Evolutionary conservation across 2,329 filamentous ascomycete genomes (phyloP), one percentile per base, ranked within the genome.

Genomic region (Ophiocordyceps polyrhachis-furcata): DNA sequence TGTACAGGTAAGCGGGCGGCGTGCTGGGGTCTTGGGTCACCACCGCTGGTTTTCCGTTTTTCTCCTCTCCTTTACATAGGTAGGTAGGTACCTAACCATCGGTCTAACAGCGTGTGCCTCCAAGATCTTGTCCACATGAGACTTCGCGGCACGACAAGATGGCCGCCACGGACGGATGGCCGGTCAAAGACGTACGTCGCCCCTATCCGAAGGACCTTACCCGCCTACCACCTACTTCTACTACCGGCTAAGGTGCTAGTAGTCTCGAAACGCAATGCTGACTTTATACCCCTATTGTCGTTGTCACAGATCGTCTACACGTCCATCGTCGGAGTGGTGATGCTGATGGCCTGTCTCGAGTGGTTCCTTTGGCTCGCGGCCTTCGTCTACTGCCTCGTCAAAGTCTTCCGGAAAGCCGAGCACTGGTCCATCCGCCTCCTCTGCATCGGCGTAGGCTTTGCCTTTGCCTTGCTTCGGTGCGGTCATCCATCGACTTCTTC

Each of bases 301-400:
- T 17, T 15, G 5, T 7, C 12, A 13, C n/a, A 96, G 85, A 87
- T 94, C 53, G 68, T 89, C 46, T 95, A 93, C 59, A 81, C 88
- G 9, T 68, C 79, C 46, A 81, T 95, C 51, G 73, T 95, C 32
- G 84, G 84, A 17, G 62, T 81, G 7, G 69, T 95, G 43, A 86
- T 95, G 79, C 55, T 91, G 21, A 83, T 83, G 47, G 89, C 89
- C 2, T 70, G 87, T 28, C 68, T 96, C 9, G 89, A 96, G 65
- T 96, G 91, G 87, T 79, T 94, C 48, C 73, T 96, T 14, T 95
- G 88, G 86, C 71, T 96, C 38, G 78, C 82, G n/a, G 87, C 89
- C 4, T 96, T 96, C 58, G 58, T 91, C 49, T 96, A 95, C 63
- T 96, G 89, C 58, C 68, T 95, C 1, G 66, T 78, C 56, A 94